Conservation (phyloP, 2,329 filamentous ascomycete genomes). For the Zymoseptoria brevis region DNA sequence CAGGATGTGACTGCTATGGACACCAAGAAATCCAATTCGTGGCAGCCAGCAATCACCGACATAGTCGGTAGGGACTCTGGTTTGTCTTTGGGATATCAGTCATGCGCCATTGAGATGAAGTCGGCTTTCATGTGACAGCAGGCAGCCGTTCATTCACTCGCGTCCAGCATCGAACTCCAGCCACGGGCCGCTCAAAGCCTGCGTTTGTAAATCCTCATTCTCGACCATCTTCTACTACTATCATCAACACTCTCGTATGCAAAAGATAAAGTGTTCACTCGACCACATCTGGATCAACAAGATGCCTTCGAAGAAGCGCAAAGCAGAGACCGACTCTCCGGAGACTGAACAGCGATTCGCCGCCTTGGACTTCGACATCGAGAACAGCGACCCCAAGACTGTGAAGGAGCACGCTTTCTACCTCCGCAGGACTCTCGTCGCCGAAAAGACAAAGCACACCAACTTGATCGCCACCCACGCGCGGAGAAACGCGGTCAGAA, state of each 20-base stretch:
- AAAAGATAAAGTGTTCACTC: neutral
- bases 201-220: neutral
- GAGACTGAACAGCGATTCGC: neutral
- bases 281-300: neutral
- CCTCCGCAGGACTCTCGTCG: neutral
- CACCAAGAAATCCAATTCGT: neutral
- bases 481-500: neutral
- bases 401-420: neutral
- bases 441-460: neutral
- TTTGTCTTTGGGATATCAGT: neutral
- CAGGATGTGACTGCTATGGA: neutral
- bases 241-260: neutral
- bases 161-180: neutral
- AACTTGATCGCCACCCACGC: neutral
- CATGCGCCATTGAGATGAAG: neutral
- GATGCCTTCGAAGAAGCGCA: neutral
- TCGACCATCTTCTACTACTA: neutral
- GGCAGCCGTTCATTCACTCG: neutral
- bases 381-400: neutral
- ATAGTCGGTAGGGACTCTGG: too few species aligned
- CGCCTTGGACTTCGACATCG: neutral
- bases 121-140: neutral
- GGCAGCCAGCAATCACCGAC: too few species aligned
- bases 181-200: neutral
- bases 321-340: neutral